phyloP scores from a whole-genome alignment of 768 basidiomycete species.

The Hygrocybe punicea region DNA sequence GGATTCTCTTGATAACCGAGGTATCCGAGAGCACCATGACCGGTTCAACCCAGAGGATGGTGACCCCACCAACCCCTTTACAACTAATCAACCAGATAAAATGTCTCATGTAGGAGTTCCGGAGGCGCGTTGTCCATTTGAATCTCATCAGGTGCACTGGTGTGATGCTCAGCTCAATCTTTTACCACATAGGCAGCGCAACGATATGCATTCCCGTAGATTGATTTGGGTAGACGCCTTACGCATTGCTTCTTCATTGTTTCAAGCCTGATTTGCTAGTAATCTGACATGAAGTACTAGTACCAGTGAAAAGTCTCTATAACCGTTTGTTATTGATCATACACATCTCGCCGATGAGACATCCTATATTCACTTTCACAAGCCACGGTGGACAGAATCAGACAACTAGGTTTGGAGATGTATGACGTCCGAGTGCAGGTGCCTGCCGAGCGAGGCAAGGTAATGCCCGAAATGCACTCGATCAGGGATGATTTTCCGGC shows the following conservation, averaged over 20 bases:
- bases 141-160: neutral
- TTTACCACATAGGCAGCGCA: neutral
- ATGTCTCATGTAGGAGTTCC: constrained; percentile 6
- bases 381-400: too few relatives aligned
- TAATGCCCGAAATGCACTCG: constrained; percentile 72
- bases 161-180: neutral
- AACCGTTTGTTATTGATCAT: neutral
- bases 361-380: constrained; percentile 43
- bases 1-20: constrained; percentile 15
- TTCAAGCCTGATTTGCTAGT: neutral
- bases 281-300: too few relatives aligned
- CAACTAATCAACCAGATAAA: neutral
- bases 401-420: constrained; percentile 55
- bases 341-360: neutral
- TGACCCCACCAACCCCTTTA: neutral
- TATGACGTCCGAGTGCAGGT: constrained; percentile 72
- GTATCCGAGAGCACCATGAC: constrained; percentile 13
- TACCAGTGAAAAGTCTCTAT: too few relatives aligned
- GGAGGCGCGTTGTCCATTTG: constrained; percentile 1
- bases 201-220: neutral
- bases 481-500: constrained; percentile 78
- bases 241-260: neutral
- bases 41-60: constrained; percentile 5
- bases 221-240: neutral
- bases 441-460: constrained; percentile 64